Percentiles rank a stretch among this genome's conserved stretches.
These are phyloP conservation scores for Lactarius psammicola DNA, from an alignment of 768 basidiomycete species.

Conservation along the genomic window DNA sequence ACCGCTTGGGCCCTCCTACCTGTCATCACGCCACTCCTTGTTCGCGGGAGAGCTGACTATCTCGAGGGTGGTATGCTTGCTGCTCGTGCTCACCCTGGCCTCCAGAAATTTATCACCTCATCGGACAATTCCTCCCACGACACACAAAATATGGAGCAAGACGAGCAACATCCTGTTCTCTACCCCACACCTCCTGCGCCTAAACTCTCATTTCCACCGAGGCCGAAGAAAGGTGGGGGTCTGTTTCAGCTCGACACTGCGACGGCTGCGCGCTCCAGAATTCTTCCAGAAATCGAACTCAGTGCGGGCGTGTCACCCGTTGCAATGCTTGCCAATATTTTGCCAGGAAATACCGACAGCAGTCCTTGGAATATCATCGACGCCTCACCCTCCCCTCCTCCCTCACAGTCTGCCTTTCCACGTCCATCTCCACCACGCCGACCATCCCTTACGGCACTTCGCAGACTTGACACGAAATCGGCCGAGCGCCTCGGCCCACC, in stretches of 20 bases:
- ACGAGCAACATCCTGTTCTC: constrained; percentile 31
- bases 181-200: constrained; percentile 14
- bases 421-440: constrained; percentile 52
- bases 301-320: constrained; percentile 44
- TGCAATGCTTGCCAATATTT: constrained; percentile 54
- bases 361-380: constrained; percentile 43
- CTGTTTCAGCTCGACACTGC: constrained; percentile 68
- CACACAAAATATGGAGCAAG: constrained; percentile 28
- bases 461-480: constrained; percentile 59
- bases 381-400: constrained; percentile 61
- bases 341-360: constrained; percentile 40
- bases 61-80: constrained; percentile 68
- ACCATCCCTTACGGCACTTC: constrained; percentile 62
- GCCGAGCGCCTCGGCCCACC: constrained; percentile 53
- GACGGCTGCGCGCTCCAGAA: constrained; percentile 50
- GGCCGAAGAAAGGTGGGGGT: constrained; percentile 43
- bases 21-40: constrained; percentile 58
- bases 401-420: constrained; percentile 57
- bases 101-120: constrained; percentile 51
- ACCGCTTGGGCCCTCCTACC: constrained; percentile 72
- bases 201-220: constrained; percentile 28
- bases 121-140: constrained; percentile 33
- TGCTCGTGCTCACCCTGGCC: constrained; percentile 56
- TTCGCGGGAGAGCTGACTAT: constrained; percentile 58
- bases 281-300: constrained; percentile 59